Base-by-base conservation (phyloP, 805 yeast species). In the Saturnispora zaruensis region DNA sequence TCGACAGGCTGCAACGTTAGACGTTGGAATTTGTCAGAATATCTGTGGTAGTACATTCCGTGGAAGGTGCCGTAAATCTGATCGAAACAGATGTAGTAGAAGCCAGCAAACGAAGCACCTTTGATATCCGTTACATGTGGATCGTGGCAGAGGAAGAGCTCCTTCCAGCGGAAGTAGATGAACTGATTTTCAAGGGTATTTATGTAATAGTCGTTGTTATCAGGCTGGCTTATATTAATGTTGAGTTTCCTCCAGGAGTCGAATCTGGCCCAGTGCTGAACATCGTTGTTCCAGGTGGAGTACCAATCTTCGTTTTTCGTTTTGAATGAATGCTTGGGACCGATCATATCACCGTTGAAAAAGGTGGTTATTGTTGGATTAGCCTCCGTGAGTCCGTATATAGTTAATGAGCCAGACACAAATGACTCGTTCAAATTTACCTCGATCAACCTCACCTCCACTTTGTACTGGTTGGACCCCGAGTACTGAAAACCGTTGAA, bases 81-180 rank as follows among this genome's bases (percentile, higher is more conserved):
- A 65, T 86, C 86, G 59, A 89, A 81, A 41, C 88, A 87, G 26
- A 89, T 78, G 63, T 89, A 90, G 66, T 90, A 90, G 63, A 89
- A 89, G 0, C 98, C 98, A 41, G 89, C 96, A 65, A 83, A 90
- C 2, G 95, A 84, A 0, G 96, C 96, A 14, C 77, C 91, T 55
- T 69, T 71, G 51, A 77, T 77, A 56, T 74, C 78, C 52, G 72
- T 76, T n/a, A 82, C 68, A 50, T 69, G 66, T 28, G 88, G 81
- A 66, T 88, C 95, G 0, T 96, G 95, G 7, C 86, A 81, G 53
- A 90, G 67, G 60, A 88, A 88, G 59, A 81, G 78, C 65, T 90
- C 98, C 67, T 90, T 90, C 98, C 98, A 90, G 57, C 96, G 75
- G 96, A 90, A 90, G 63, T 81, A 90, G 5, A 90, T 66, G 58